Evolutionary conservation across 108 stramenopile species (phyloP), one percentile per base, ranked within the genome.

Genomic region (Bacterosira constricta): DNA sequence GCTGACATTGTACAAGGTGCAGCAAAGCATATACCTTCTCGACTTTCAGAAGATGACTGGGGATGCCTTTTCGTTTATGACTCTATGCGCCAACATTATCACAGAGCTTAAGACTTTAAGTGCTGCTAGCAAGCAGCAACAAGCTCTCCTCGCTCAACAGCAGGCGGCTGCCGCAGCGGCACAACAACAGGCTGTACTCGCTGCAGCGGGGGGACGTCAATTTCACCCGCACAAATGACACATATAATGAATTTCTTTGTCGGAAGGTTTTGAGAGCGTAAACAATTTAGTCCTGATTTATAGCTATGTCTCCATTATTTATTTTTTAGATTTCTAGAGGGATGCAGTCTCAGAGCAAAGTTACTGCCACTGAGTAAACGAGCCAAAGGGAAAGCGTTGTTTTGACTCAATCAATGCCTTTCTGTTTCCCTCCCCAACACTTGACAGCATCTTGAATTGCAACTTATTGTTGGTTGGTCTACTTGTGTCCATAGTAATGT

Each of bases 51-150:
- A 96, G 63, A 89, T 90, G 80, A 96, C 96, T 29, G 99, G 99
- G 30, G 98, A 98, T 82, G 90, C 90, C 32, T 99, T 99, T 78
- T 94, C 93, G 3, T 99, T 99, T 81, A 98, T 98, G 98, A 96
- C 94, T 18, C 85, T 98, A 13, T 97, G 96, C 77, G 96, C 97
- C 15, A 92, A 93, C 60, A 97, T 99, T 66, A 99, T 99, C 73
- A 96, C 96, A 5, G 98, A 98, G 76, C 88, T 99, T 30, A 99
- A 99, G 82, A 96, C 93, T 9, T 86, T 98, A 41, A 90, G 89
- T 66, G 97, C 99, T 23, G 98, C 95, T 15, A 93, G 89, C 67
- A 87, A 84, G 67, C 83, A 88, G 64, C 87, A 90, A 44, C 86
- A 87, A 42, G 82, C 83, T 18, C 79, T 85, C 26, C 69, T 89